Base-by-base conservation (phyloP, 2,329 filamentous ascomycete genomes). In the Rhynchosporium agropyri region DNA sequence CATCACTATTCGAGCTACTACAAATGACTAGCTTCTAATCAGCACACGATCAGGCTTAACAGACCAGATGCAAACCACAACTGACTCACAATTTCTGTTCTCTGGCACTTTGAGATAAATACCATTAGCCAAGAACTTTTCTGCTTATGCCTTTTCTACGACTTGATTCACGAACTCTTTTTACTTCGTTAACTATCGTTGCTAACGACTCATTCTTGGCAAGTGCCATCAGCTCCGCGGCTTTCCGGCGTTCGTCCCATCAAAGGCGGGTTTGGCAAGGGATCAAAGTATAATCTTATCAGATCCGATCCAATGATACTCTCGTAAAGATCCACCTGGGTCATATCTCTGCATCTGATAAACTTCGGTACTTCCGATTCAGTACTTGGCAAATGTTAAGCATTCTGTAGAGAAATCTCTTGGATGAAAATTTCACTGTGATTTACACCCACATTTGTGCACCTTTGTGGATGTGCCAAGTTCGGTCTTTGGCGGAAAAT, bases 261-360 rank as follows among this genome's bases (percentile, higher is more conserved):
- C 40, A 40, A 57, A 28, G 42, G 45, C 36, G 43, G 60, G 45
- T 20, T 26, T n/a, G n/a, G 10, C 45, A 31, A 46, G 31, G 33
- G 45, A 9, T 10, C 20, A 13, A 54, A 54, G 7, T 29, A 6
- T 26, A 40, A 4, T 15, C 57, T 59, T 51, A 59, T 59, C 57
- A 50, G 57, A 54, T 54, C 20, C 2, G 8, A 54, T 20, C 20
- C 50, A 40, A 54, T 28, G 4, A n/a, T 33, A 7, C 29, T 15
- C 29, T 6, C 12, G n/a, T 6, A 3, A n/a, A 5, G 33, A 54
- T 42, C 46, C 46, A 43, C 60, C 33, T 38, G 38, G 54, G 58
- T 62, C 60, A 50, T 63, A 63, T 63, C 61, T 60, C 36, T 60
- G 29, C 50, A 63, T 63, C 62, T 60, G 62, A 63, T 62, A 51